Conservation (phyloP, 257 asterid species). For the Nicotiana tomentosiformis region DNA sequence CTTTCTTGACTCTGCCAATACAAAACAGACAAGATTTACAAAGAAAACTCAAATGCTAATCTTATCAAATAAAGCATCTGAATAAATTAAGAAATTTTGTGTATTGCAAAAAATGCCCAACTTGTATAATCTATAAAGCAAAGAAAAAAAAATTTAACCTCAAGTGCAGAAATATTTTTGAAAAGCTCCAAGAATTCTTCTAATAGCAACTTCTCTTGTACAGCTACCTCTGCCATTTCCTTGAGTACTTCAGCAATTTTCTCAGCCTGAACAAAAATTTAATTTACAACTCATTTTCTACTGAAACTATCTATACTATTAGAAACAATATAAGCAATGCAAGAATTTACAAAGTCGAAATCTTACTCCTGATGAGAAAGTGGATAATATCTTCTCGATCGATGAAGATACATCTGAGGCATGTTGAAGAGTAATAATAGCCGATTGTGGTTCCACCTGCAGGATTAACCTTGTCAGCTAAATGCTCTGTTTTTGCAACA, state of each 20-base stretch:
- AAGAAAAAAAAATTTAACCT: slow-evolving; percentile 31
- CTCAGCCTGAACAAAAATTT: slow-evolving; percentile 28
- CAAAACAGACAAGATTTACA: neutral
- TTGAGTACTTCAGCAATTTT: slow-evolving; percentile 27
- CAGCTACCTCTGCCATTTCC: slow-evolving; percentile 54
- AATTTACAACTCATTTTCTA: neutral
- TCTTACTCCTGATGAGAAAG: slow-evolving; percentile 41
- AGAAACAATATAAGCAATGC: neutral
- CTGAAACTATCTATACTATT: neutral
- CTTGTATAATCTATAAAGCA: neutral
- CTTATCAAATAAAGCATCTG: neutral
- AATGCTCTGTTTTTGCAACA: neutral
- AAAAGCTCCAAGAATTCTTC: slow-evolving; percentile 78
- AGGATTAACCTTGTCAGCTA: neutral
- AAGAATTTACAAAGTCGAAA: neutral
- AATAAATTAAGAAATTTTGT: neutral
- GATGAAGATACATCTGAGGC: slow-evolving; percentile 59
- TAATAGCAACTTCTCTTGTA: slow-evolving; percentile 62
- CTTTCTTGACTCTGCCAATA: slow-evolving; percentile 54
- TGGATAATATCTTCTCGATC: slow-evolving; percentile 31
- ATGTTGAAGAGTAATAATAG: slow-evolving; percentile 30
- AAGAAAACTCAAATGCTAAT: neutral
- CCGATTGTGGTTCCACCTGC: slow-evolving; percentile 52
- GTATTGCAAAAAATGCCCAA: neutral
- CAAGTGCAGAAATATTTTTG: slow-evolving; percentile 43